Evolutionary conservation across 2,329 filamentous ascomycete species (phyloP).

Genomic region (Arthrobotrys entomopaga): DNA sequence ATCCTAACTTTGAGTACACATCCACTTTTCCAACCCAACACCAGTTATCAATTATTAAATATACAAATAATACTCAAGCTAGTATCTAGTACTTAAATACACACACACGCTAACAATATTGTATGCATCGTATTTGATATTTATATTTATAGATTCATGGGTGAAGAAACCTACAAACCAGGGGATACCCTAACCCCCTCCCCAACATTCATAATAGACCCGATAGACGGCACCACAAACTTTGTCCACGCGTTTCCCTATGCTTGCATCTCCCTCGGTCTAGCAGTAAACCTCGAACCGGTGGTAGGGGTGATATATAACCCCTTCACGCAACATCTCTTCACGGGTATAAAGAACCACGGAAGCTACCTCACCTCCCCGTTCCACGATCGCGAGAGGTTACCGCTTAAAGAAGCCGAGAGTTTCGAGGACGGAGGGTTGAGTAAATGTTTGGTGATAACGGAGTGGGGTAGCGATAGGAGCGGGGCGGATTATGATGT

Average conservation of each 20-base stretch:
- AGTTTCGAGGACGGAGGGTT: slow-evolving; percentile 64
- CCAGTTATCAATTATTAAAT: no score
- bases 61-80: no score
- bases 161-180: slow-evolving; percentile 71
- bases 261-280: slow-evolving; percentile 70
- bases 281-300: slow-evolving; percentile 66
- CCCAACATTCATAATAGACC: slow-evolving; percentile 72
- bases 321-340: slow-evolving; percentile 69
- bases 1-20: slow-evolving; percentile 67
- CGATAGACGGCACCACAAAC: slow-evolving; percentile 74
- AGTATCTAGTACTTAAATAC: no score
- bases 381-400: slow-evolving; percentile 28
- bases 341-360: slow-evolving; percentile 68
- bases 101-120: no score
- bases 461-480: slow-evolving; percentile 72
- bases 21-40: slow-evolving; percentile 2
- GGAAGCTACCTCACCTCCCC: slow-evolving; percentile 65
- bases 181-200: slow-evolving; percentile 65
- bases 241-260: slow-evolving; percentile 72
- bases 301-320: slow-evolving; percentile 72
- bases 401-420: slow-evolving; percentile 62
- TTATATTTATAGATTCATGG: slow-evolving; percentile 64
- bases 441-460: slow-evolving; percentile 67
- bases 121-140: neutral
- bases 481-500: slow-evolving; percentile 69